Conservation (phyloP, 345 rosid genomes). For the Alliaria petiolata region DNA sequence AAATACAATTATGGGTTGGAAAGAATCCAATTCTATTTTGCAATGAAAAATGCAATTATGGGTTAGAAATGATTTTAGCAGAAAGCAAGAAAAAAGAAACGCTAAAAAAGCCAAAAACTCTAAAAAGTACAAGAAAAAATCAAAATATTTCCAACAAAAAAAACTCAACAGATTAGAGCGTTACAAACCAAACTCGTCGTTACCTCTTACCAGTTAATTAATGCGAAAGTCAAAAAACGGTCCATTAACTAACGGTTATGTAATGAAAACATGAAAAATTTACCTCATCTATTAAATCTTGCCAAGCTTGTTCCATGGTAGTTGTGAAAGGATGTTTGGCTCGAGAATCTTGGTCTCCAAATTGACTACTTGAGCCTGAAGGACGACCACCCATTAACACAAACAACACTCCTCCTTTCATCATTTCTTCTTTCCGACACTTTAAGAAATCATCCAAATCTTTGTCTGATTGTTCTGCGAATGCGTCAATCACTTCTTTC, state of each 20-base stretch:
- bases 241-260: not conserved
- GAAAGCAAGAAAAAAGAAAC: not conserved
- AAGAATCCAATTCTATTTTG: too few relatives aligned
- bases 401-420: constrained; percentile 52
- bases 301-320: constrained; percentile 66
- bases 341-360: constrained; percentile 46
- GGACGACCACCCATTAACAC: constrained; percentile 56
- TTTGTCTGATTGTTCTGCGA: constrained; percentile 46
- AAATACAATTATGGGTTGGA: too few relatives aligned
- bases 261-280: constrained; percentile 11
- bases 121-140: not conserved
- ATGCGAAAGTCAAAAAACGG: too few relatives aligned
- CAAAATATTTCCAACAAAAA: not conserved
- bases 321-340: constrained; percentile 58
- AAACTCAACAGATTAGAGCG: too few relatives aligned
- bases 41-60: too few relatives aligned
- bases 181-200: not conserved
- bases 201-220: not conserved
- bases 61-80: too few relatives aligned
- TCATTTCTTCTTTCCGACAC: constrained; percentile 55
- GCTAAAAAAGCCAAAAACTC: not conserved
- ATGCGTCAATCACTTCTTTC: constrained; percentile 50
- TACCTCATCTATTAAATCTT: constrained; percentile 57
- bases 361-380: constrained; percentile 37
- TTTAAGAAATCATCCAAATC: constrained; percentile 49